Conservation (phyloP, 139 green algal genomes). For the Tetradesmus obliquus region DNA sequence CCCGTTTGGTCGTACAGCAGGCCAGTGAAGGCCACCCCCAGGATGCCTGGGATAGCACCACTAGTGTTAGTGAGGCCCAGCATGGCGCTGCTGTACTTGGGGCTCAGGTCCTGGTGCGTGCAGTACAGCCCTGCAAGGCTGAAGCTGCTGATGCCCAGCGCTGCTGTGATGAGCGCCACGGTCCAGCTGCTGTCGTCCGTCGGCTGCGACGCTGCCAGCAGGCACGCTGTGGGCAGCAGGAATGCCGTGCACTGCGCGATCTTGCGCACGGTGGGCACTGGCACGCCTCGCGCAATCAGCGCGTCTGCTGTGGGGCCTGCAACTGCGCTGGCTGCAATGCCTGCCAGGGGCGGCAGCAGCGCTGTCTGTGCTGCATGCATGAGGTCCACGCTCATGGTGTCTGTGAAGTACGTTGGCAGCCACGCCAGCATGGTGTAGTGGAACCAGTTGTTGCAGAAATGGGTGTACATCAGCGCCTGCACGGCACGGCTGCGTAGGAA, state of each 20-base stretch:
- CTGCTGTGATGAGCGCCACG: slow-evolving; percentile 75
- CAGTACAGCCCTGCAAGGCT: slow-evolving; percentile 95
- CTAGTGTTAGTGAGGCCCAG: slow-evolving; percentile 96
- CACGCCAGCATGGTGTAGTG: slow-evolving; percentile 97
- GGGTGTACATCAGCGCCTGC: slow-evolving; percentile 87
- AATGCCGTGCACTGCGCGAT: slow-evolving; percentile 89
- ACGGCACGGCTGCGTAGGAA: slow-evolving; percentile 84
- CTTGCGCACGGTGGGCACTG: slow-evolving; percentile 85
- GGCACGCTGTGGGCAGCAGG: slow-evolving; percentile 81
- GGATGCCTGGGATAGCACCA: slow-evolving; percentile 90
- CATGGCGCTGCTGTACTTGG: slow-evolving; percentile 90
- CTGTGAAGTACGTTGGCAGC: slow-evolving; percentile 96
- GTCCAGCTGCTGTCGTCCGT: slow-evolving; percentile 44
- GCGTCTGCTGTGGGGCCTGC: slow-evolving; percentile 82
- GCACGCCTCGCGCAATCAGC: slow-evolving; percentile 77
- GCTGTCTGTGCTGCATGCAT: slow-evolving; percentile 80
- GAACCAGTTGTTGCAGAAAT: slow-evolving; percentile 98
- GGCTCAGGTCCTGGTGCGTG: slow-evolving; percentile 95
- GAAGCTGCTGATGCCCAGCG: slow-evolving; percentile 86
- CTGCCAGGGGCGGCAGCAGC: slow-evolving; percentile 87
- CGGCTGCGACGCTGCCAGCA: slow-evolving; percentile 60
- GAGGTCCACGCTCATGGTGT: slow-evolving; percentile 86
- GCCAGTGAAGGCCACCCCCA: slow-evolving; percentile 85
- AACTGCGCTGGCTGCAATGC: slow-evolving; percentile 66
- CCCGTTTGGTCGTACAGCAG: slow-evolving; percentile 76